phyloP scores from a whole-genome alignment of 805 yeast species.

The Zygoascus tannicola region DNA sequence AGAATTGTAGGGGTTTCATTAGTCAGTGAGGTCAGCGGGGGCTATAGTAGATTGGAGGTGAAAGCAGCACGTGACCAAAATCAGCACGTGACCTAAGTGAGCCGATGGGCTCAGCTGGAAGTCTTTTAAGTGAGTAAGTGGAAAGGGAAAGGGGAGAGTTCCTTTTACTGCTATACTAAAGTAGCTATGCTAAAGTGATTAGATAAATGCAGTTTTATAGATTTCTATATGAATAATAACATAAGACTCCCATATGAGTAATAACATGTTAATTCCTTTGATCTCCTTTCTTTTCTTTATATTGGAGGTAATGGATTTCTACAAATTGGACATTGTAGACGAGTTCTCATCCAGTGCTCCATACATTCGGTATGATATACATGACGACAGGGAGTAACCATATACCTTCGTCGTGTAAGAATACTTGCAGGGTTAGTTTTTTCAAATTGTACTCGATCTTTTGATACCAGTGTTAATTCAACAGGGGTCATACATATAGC shows the following conservation, averaged over 20 bases:
- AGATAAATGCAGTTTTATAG: no score
- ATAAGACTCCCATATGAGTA: background rate
- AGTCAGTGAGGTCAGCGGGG: no score
- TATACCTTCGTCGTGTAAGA: slow-evolving; percentile 28
- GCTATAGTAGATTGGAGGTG: no score
- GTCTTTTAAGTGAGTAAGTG: no score
- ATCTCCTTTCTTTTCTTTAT: slow-evolving; percentile 30
- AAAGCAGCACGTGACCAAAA: no score
- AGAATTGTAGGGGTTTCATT: no score
- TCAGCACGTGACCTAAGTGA: no score
- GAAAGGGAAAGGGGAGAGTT: no score
- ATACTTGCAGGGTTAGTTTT: slow-evolving; percentile 22
- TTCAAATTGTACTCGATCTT: slow-evolving; percentile 15
- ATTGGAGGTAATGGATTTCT: slow-evolving; percentile 77
- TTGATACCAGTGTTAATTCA: slow-evolving; percentile 34
- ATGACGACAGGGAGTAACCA: slow-evolving; percentile 83
- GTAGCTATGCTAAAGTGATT: no score
- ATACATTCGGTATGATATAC: slow-evolving; percentile 84
- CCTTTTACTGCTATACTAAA: no score
- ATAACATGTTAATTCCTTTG: slow-evolving; percentile 2
- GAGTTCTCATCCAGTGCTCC: slow-evolving; percentile 88
- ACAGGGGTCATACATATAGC: slow-evolving; percentile 83
- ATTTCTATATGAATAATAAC: background rate
- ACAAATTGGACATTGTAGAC: slow-evolving; percentile 90
- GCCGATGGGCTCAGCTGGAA: no score